Conservation (phyloP, 1,284 basidiomycete genomes). For the Heterobasidion occidentale region DNA sequence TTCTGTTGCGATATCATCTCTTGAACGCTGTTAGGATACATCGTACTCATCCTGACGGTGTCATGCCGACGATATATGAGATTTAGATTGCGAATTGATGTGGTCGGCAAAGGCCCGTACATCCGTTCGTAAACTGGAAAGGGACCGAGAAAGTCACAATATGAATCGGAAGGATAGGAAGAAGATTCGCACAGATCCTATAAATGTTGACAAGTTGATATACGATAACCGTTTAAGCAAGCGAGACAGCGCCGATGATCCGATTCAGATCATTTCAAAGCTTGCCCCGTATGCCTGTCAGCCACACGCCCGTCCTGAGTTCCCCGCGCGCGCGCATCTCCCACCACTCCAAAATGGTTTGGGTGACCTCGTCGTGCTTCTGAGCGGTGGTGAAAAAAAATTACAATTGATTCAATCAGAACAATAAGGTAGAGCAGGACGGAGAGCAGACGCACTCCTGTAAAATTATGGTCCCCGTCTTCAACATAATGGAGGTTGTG, state of each 20-base stretch:
- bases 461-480: constrained; percentile 69
- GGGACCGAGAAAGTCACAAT: background rate
- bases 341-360: constrained; percentile 59
- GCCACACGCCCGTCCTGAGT: constrained; percentile 50
- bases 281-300: constrained; percentile 36
- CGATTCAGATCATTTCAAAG: background rate
- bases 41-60: too few relatives aligned
- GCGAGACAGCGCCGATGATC: background rate
- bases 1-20: too few relatives aligned
- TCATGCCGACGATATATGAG: too few relatives aligned
- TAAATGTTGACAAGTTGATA: background rate
- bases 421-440: background rate
- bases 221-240: background rate
- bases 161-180: background rate
- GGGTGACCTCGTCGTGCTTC: constrained; percentile 53
- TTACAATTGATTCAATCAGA: background rate
- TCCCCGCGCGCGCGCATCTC: constrained; percentile 29
- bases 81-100: too few relatives aligned
- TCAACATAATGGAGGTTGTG: constrained; percentile 62
- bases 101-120: too few relatives aligned
- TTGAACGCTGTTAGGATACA: too few relatives aligned
- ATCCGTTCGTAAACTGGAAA: too few relatives aligned
- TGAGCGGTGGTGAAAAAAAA: constrained; percentile 9
- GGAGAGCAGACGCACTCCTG: constrained; percentile 33
- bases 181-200: background rate